phyloP scores from a whole-genome alignment of 352 stramenopile species.

The Phytopythium delawarense region DNA sequence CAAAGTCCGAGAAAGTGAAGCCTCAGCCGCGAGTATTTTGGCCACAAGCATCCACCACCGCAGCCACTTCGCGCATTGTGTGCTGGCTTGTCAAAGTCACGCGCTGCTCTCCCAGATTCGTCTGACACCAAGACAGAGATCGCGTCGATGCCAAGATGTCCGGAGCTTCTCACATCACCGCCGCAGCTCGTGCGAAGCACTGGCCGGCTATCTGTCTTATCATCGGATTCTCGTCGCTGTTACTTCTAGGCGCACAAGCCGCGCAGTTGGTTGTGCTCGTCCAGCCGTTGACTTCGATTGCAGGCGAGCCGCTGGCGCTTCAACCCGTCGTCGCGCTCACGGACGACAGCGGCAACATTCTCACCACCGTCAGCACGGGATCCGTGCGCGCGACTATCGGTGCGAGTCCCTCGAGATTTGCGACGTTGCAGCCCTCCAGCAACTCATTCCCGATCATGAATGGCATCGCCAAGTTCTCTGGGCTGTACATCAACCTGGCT shows the following conservation, averaged over 20 bases:
- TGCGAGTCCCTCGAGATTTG: conserved; percentile 48
- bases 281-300: conserved; percentile 57
- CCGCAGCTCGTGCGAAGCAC: not conserved
- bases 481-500: conserved; percentile 64
- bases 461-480: conserved; percentile 67
- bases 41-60: not conserved
- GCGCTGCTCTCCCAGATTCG: not conserved
- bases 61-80: not conserved
- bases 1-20: not conserved
- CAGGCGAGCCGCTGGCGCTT: conserved; percentile 53
- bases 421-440: conserved; percentile 33
- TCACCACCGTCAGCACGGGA: conserved; percentile 51
- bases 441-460: conserved; percentile 69
- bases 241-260: not conserved
- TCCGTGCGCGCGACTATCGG: conserved; percentile 50
- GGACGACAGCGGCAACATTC: conserved; percentile 74
- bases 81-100: not conserved
- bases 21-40: not conserved
- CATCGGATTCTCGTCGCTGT: conserved; percentile 8
- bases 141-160: not conserved
- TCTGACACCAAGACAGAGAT: not conserved
- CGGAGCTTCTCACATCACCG: not conserved
- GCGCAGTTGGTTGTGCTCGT: conserved; percentile 60
- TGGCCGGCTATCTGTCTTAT: conserved; percentile 3
- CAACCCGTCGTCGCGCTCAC: conserved; percentile 68